Conservation (phyloP, 495 filamentous ascomycete species). For the Daldinia childiae region DNA sequence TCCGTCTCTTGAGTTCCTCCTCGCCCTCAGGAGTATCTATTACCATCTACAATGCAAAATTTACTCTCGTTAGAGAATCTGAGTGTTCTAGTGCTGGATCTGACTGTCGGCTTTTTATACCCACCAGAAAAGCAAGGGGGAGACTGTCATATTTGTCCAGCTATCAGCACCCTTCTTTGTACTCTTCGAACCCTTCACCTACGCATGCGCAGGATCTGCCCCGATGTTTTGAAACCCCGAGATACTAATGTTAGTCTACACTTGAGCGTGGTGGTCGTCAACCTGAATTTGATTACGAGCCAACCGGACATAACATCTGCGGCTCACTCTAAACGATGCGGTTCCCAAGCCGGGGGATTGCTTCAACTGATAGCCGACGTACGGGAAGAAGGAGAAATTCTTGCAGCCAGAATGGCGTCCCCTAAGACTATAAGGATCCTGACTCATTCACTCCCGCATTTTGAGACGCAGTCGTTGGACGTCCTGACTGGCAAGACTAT, state of each 20-base stretch:
- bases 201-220: not conserved
- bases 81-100: not conserved
- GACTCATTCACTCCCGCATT: not conserved
- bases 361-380: not conserved
- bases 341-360: not conserved
- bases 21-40: not conserved
- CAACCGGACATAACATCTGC: not conserved
- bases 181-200: conserved; percentile 1
- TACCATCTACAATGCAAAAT: not conserved
- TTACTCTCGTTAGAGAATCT: not conserved
- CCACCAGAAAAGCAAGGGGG: not conserved
- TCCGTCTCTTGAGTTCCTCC: not conserved
- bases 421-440: not conserved
- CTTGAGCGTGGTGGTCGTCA: not conserved
- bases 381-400: not conserved
- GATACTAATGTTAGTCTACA: not conserved
- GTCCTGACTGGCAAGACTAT: not conserved
- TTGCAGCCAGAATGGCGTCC: not conserved
- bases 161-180: not conserved
- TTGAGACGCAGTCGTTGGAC: not conserved
- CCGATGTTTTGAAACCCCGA: not conserved
- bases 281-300: not conserved
- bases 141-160: not conserved
- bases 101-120: not conserved
- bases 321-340: not conserved